Evolutionary conservation across 2,329 filamentous ascomycete species (phyloP).

Genomic region (Lojkania enalia): DNA sequence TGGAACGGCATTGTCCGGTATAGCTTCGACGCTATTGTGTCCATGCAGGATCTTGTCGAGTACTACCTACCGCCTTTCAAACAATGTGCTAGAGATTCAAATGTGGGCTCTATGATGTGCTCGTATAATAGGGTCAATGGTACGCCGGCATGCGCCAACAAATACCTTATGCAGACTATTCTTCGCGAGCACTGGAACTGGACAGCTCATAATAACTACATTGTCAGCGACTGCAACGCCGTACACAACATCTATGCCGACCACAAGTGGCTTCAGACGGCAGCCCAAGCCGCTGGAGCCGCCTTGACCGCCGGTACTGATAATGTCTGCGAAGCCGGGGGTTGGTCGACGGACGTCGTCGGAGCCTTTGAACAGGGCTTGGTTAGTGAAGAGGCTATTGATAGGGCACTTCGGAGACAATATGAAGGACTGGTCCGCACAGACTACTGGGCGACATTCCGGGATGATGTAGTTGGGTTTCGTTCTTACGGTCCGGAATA

Average conservation of each 20-base stretch:
- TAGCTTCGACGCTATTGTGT: conserved; percentile 60
- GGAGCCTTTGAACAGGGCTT: conserved; percentile 11
- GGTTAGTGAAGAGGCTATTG: conserved; percentile 44
- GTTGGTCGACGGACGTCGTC: conserved; percentile 6
- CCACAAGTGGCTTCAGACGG: conserved; percentile 18
- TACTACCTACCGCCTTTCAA: conserved; percentile 71
- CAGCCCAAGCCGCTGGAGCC: conserved; percentile 24
- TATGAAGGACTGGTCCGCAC: conserved; percentile 60
- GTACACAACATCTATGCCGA: conserved; percentile 61
- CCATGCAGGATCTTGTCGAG: conserved; percentile 65
- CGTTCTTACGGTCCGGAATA: neutral
- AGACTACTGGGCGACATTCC: conserved; percentile 53
- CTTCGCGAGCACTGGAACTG: conserved; percentile 69
- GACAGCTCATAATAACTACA: conserved; percentile 62
- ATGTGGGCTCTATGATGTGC: conserved; percentile 59
- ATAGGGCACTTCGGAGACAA: conserved; percentile 56
- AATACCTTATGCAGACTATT: conserved; percentile 65
- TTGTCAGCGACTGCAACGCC: conserved; percentile 68
- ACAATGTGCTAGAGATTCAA: conserved; percentile 50
- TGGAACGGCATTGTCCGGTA: conserved; percentile 42
- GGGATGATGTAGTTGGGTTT: conserved; percentile 2
- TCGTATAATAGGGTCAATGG: conserved; percentile 66
- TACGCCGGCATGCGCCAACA: conserved; percentile 64
- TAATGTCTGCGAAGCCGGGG: conserved; percentile 11
- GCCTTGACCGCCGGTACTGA: conserved; percentile 30